A percentile compares a stretch with the other conserved stretches of the same genome.
Evolutionary conservation across 1,139 yeast genomes (phyloP).

Genomic region (Debaryomyces fabryi): DNA sequence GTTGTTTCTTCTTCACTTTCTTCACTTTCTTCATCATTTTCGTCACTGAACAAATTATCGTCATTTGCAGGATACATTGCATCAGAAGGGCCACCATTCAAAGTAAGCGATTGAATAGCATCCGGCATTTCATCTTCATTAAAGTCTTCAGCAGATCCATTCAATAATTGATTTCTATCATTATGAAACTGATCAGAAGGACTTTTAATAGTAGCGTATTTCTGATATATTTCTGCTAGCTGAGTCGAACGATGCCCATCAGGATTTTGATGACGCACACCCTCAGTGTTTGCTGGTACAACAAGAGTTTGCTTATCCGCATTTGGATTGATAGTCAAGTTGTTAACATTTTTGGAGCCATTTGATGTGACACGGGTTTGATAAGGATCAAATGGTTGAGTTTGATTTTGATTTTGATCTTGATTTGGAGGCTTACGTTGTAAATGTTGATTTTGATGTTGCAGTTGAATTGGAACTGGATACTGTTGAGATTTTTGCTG

Average conservation of each 20-base stretch:
- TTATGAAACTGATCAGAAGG: slow-evolving; percentile 45
- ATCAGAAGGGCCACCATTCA: slow-evolving; percentile 21
- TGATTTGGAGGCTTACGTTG: neutral
- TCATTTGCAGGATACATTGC: slow-evolving; percentile 44
- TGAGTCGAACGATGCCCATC: slow-evolving; percentile 39
- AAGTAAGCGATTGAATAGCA: slow-evolving; percentile 31
- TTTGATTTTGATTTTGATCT: neutral
- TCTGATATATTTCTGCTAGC: slow-evolving; percentile 49
- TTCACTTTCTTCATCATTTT: slow-evolving; percentile 30
- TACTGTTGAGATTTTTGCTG: slow-evolving; percentile 1
- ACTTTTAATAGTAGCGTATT: slow-evolving; percentile 43
- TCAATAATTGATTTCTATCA: slow-evolving; percentile 34
- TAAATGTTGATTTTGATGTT: neutral
- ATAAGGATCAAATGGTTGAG: neutral
- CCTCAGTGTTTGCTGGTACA: neutral
- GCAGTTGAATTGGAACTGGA: slow-evolving; percentile 2
- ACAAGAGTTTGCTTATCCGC: neutral
- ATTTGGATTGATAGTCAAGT: slow-evolving; percentile 13
- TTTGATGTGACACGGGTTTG: slow-evolving; percentile 5
- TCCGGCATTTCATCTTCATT: slow-evolving; percentile 40
- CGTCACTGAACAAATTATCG: slow-evolving; percentile 42
- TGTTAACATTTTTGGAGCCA: slow-evolving; percentile 14
- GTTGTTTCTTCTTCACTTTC: slow-evolving; percentile 29
- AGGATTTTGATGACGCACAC: neutral
- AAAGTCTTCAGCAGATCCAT: slow-evolving; percentile 41